phyloP scores from a whole-genome alignment of 352 stramenopile species.

The Globisporangium spinosum region DNA sequence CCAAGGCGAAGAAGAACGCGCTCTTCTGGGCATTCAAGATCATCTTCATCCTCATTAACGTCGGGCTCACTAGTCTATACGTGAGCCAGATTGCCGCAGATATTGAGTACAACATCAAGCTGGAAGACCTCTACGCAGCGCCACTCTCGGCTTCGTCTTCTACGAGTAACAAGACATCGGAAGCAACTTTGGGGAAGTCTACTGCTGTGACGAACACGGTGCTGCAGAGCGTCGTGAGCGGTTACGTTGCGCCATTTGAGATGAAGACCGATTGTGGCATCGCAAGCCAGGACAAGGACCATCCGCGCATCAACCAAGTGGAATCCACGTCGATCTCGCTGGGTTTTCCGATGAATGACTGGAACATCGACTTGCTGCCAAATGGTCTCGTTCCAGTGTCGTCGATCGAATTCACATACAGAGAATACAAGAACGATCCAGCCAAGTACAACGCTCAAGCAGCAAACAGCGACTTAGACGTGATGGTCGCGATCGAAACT shows the following conservation, averaged over 20 bases:
- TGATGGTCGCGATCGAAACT: conserved; percentile 17
- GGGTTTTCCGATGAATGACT: conserved; percentile 23
- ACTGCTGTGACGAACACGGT: conserved; percentile 16
- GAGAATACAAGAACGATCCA: conserved; percentile 13
- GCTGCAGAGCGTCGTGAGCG: conserved; percentile 19
- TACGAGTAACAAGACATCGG: neutral
- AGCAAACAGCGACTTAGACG: conserved; percentile 1
- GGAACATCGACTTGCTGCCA: conserved; percentile 17
- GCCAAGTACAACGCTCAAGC: conserved; percentile 10
- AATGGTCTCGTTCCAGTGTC: neutral
- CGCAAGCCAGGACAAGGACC: neutral
- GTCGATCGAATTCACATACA: conserved; percentile 18
- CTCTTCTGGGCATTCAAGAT: conserved; percentile 21
- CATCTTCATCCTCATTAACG: conserved; percentile 25
- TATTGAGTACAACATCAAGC: conserved; percentile 12
- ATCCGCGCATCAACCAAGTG: conserved; percentile 15
- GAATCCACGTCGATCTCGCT: conserved; percentile 17
- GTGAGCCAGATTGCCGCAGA: conserved; percentile 17
- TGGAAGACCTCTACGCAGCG: conserved; percentile 4
- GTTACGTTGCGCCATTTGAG: conserved; percentile 19
- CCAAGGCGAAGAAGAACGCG: conserved; percentile 18
- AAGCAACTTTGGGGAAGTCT: neutral
- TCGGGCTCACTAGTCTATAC: conserved; percentile 24
- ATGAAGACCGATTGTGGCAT: conserved; percentile 12
- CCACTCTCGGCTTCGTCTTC: neutral